Conservation (phyloP, 2,329 filamentous ascomycete genomes). For the Beauveria sp. region DNA sequence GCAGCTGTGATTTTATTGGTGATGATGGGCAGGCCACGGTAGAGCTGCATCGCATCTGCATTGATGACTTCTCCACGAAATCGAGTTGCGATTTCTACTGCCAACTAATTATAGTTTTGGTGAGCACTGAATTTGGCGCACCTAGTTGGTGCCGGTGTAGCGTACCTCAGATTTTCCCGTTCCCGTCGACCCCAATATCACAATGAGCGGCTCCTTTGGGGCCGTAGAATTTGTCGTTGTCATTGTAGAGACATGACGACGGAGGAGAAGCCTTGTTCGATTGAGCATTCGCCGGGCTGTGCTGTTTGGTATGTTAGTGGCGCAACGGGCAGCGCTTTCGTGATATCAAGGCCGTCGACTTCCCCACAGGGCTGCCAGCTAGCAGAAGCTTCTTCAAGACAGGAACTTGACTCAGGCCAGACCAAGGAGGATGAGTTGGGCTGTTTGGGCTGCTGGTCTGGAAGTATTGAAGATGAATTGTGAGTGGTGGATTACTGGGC, state of each 20-base stretch:
- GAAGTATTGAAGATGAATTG: not conserved
- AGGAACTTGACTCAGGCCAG: not conserved
- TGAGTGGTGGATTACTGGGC: not conserved
- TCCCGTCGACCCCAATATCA: constrained; percentile 81
- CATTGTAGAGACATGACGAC: constrained; percentile 34
- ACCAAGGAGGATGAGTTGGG: not conserved
- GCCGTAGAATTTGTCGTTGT: constrained; percentile 21
- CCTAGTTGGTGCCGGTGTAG: constrained; percentile 13
- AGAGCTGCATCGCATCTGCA: constrained; percentile 97
- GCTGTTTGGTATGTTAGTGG: not conserved
- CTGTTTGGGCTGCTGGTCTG: not conserved
- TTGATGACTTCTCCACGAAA: constrained; percentile 95
- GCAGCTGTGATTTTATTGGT: constrained; percentile 80
- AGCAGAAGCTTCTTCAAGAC: not conserved
- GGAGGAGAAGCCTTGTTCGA: constrained; percentile 11
- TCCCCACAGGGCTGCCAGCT: not conserved
- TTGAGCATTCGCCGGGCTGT: constrained; percentile 3
- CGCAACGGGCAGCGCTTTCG: not conserved
- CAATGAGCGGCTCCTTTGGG: constrained; percentile 58
- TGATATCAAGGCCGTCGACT: not conserved
- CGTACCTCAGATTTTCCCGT: constrained; percentile 86
- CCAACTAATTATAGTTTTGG: constrained; percentile 50
- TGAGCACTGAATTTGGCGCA: not conserved
- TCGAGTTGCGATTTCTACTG: constrained; percentile 73
- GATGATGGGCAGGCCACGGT: constrained; percentile 82